Conservation (phyloP, 1,284 basidiomycete species). For the Vanrija humicola region DNA sequence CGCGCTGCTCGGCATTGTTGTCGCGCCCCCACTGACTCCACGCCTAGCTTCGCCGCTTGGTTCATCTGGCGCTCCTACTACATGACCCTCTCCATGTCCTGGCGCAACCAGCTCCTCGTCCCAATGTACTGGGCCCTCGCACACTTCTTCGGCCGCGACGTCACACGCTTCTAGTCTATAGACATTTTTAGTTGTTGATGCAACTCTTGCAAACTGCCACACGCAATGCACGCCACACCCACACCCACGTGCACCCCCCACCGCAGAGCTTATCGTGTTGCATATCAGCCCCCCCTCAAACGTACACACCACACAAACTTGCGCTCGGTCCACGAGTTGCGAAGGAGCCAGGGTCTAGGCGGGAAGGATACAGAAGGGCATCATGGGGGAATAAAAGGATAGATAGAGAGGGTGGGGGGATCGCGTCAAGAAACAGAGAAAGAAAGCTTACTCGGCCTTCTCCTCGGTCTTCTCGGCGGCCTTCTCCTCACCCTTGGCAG, state of each 20-base stretch:
- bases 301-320: too few relatives aligned
- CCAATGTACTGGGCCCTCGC: slow-evolving; percentile 57
- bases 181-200: not conserved
- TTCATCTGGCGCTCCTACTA: slow-evolving; percentile 50
- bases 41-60: slow-evolving; percentile 24
- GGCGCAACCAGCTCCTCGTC: slow-evolving; percentile 70
- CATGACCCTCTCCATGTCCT: slow-evolving; percentile 65
- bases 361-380: too few relatives aligned
- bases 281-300: too few relatives aligned
- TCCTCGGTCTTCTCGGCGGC: slow-evolving; percentile 16
- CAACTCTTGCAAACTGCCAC: too few relatives aligned
- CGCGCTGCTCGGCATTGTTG: too few relatives aligned
- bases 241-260: too few relatives aligned
- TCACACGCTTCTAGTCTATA: slow-evolving; percentile 63
- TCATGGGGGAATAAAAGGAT: too few relatives aligned
- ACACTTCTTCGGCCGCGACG: slow-evolving; percentile 72
- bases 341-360: too few relatives aligned
- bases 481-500: slow-evolving; percentile 21
- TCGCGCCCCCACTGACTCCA: not conserved
- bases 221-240: too few relatives aligned
- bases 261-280: too few relatives aligned
- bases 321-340: too few relatives aligned
- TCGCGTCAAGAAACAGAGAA: slow-evolving; percentile 1
- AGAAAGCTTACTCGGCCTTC: not conserved
- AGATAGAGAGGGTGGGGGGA: too few relatives aligned